These are phyloP conservation scores for Pleodorina starrii DNA, from an alignment of 139 green algal genomes.

Conservation along the genomic window DNA sequence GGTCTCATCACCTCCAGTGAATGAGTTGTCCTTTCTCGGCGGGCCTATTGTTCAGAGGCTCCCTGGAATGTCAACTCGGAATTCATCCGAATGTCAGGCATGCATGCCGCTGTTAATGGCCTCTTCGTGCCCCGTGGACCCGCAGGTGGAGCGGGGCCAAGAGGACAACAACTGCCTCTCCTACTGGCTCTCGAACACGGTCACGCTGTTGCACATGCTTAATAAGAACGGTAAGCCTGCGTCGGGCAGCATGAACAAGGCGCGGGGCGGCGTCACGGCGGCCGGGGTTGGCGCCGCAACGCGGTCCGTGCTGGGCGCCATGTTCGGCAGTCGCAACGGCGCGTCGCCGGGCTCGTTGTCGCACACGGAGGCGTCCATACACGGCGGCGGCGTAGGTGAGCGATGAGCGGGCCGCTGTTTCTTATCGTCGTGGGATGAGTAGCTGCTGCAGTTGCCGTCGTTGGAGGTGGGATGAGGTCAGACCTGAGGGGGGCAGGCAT, in stretches of 20 bases:
- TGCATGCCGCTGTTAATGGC: too few relatives aligned
- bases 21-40: too few relatives aligned
- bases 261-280: conserved; percentile 33
- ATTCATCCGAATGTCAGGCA: too few relatives aligned
- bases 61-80: too few relatives aligned
- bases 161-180: conserved; percentile 91
- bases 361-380: conserved; percentile 84
- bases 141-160: conserved; percentile 88
- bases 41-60: too few relatives aligned
- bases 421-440: too few relatives aligned
- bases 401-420: too few relatives aligned
- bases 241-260: conserved; percentile 82
- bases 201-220: conserved; percentile 96
- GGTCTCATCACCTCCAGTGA: too few relatives aligned
- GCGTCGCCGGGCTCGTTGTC: conserved; percentile 40
- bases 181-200: conserved; percentile 98
- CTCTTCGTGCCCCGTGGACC: too few relatives aligned
- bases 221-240: conserved; percentile 95
- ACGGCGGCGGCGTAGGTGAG: conserved; percentile 83
- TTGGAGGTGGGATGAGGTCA: too few relatives aligned
- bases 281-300: conserved; percentile 7
- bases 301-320: conserved; percentile 64
- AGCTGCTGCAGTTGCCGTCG: too few relatives aligned
- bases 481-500: too few relatives aligned
- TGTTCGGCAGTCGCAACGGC: conserved; percentile 56